Conservation (phyloP, 2,329 filamentous ascomycete genomes). For the Clonostachys rosea region DNA sequence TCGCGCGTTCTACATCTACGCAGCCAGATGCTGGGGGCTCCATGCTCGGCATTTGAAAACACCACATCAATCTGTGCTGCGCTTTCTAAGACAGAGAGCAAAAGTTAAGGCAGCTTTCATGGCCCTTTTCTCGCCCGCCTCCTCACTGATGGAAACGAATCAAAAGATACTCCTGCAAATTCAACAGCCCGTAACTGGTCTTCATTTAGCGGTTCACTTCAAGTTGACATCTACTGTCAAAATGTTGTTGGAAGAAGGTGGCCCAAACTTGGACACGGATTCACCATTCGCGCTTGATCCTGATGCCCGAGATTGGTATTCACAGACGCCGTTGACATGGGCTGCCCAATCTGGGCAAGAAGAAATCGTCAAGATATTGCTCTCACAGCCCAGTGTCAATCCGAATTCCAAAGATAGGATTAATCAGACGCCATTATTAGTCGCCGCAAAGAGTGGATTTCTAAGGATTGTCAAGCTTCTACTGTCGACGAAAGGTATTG, state of each 20-base stretch:
- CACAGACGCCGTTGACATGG: neutral
- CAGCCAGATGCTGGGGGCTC: neutral
- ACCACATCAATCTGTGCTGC: neutral
- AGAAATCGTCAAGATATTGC: neutral
- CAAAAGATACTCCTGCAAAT: neutral
- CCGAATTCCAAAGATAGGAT: neutral
- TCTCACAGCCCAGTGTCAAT: neutral
- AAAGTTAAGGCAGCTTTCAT: neutral
- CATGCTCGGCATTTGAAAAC: neutral
- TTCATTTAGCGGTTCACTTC: slow-evolving; percentile 1
- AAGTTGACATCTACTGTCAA: neutral
- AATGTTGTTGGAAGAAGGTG: neutral
- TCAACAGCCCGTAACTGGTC: neutral
- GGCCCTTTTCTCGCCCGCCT: neutral
- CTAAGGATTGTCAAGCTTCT: neutral
- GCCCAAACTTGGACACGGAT: too few species aligned
- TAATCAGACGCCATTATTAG: neutral
- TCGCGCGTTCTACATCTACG: slow-evolving; percentile 1
- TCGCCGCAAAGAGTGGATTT: neutral
- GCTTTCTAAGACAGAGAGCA: too few species aligned
- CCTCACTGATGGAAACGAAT: too few species aligned
- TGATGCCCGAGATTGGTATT: neutral
- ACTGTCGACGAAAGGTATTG: neutral
- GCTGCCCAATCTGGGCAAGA: neutral
- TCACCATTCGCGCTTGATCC: neutral